phyloP scores from a whole-genome alignment of 2,329 filamentous ascomycete species.

The Penicillium rolfsii region DNA sequence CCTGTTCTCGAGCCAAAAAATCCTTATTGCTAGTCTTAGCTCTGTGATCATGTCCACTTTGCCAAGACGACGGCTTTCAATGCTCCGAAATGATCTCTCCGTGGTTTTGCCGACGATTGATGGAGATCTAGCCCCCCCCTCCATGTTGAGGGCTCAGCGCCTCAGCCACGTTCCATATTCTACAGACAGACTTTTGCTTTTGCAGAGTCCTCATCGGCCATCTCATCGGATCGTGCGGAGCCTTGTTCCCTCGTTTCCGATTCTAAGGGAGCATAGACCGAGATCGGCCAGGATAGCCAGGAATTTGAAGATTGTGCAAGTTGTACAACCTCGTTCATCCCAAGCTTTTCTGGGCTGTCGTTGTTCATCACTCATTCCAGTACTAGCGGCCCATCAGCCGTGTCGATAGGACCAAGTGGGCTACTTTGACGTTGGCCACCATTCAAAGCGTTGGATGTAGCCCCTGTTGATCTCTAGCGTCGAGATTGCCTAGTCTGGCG shows the following conservation, averaged over 20 bases:
- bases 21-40: constrained; percentile 2
- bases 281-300: neutral
- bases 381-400: neutral
- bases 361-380: neutral
- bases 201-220: neutral
- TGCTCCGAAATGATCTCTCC: neutral
- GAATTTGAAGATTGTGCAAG: neutral
- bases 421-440: neutral
- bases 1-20: neutral
- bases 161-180: neutral
- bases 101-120: constrained; percentile 2
- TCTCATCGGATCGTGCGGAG: neutral
- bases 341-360: neutral
- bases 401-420: neutral
- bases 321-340: neutral
- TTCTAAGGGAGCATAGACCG: neutral
- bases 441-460: neutral
- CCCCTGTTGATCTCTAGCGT: constrained; percentile 2
- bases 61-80: neutral
- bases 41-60: neutral
- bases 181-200: neutral
- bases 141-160: too few relatives aligned
- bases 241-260: neutral
- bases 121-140: neutral
- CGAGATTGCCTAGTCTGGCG: constrained; percentile 7